Percentiles rank a stretch among this genome's conserved stretches.
phyloP scores from a whole-genome alignment of 495 filamentous ascomycete species.

The Aspergillus egyptiacus region DNA sequence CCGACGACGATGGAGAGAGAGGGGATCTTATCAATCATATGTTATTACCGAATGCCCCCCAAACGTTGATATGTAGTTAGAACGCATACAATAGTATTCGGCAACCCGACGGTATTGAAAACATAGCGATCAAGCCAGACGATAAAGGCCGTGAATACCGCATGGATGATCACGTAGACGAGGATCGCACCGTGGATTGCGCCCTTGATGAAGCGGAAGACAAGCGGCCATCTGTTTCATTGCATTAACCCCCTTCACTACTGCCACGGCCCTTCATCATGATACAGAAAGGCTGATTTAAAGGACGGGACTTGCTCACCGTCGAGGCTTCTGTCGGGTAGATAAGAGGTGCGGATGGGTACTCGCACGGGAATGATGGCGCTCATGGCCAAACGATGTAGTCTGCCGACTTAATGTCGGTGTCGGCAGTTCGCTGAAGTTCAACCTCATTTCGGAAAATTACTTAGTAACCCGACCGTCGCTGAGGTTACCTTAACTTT shows the following conservation, averaged over 20 bases:
- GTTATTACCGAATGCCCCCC: too few species aligned
- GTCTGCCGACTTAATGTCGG: conserved; percentile 35
- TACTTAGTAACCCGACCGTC: too few species aligned
- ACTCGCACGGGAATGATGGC: conserved; percentile 27
- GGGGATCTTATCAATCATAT: conserved; percentile 52
- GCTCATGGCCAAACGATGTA: conserved; percentile 20
- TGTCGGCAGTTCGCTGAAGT: conserved; percentile 36
- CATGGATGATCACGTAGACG: conserved; percentile 58
- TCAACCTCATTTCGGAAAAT: conserved; percentile 35
- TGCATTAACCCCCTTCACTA: too few species aligned
- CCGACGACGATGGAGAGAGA: conserved; percentile 76
- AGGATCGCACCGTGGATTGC: conserved; percentile 64
- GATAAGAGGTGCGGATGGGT: conserved; percentile 41
- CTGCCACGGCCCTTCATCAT: too few species aligned
- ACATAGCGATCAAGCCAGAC: conserved; percentile 57
- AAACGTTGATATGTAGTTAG: too few species aligned
- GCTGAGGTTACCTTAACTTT: neutral
- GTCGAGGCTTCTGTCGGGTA: conserved; percentile 51
- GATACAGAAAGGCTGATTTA: too few species aligned
- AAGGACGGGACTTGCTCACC: conserved; percentile 25
- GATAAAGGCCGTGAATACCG: conserved; percentile 56
- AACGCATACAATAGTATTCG: conserved; percentile 53
- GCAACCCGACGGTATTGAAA: conserved; percentile 52
- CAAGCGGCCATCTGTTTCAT: conserved; percentile 59
- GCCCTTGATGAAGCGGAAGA: conserved; percentile 69